These are phyloP conservation scores for Sporisorium graminicola DNA, from an alignment of 1,284 basidiomycete species.

Conservation along the genomic window DNA sequence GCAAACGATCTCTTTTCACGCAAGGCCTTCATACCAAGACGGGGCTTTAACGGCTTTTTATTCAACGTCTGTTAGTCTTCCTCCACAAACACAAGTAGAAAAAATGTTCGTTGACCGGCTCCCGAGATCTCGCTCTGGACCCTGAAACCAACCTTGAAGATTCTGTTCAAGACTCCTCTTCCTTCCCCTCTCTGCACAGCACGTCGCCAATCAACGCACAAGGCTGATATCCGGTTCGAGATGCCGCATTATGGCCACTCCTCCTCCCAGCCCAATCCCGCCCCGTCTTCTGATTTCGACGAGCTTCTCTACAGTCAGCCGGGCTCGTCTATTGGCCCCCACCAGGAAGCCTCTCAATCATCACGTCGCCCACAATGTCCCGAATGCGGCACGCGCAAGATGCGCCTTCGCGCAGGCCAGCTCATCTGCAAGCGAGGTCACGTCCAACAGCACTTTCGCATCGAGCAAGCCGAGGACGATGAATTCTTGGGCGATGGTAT, in stretches of 20 bases:
- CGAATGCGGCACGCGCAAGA: constrained; percentile 50
- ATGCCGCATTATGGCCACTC: constrained; percentile 10
- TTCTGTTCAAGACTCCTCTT: not conserved
- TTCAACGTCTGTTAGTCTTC: not conserved
- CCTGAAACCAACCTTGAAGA: not conserved
- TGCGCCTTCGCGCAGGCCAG: constrained; percentile 46
- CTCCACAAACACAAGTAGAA: not conserved
- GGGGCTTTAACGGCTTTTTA: not conserved
- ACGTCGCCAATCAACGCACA: not conserved
- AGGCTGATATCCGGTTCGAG: too few species aligned
- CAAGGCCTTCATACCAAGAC: too few species aligned
- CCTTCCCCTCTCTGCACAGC: not conserved
- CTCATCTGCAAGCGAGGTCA: constrained; percentile 56
- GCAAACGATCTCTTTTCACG: not conserved
- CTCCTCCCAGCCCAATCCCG: constrained; percentile 35
- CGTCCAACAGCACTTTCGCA: constrained; percentile 51
- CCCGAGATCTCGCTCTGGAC: constrained; percentile 8
- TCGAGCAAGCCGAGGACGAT: constrained; percentile 51
- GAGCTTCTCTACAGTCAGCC: constrained; percentile 32
- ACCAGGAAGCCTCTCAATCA: constrained; percentile 20
- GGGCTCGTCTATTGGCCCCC: constrained; percentile 8
- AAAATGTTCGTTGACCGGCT: not conserved
- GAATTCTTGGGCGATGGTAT: constrained; percentile 46
- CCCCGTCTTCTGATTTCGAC: constrained; percentile 41
- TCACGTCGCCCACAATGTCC: constrained; percentile 40